phyloP scores from a whole-genome alignment of 2,329 filamentous ascomycete genomes.

The Xylariaceae sp. region DNA sequence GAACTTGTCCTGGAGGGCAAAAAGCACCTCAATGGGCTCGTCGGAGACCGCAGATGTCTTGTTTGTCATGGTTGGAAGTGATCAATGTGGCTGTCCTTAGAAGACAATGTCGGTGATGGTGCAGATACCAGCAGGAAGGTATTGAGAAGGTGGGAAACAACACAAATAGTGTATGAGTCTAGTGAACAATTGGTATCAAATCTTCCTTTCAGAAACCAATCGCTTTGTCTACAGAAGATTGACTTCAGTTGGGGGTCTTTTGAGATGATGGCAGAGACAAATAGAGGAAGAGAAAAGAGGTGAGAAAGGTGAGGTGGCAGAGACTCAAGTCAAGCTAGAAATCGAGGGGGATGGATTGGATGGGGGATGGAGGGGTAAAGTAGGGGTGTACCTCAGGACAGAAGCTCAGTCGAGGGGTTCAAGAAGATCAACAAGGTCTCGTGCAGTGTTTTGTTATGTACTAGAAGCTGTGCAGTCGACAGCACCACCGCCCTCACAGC shows the following conservation, averaged over 20 bases:
- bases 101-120: slow-evolving; percentile 14
- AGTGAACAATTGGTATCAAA: slow-evolving; percentile 16
- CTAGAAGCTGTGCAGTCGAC: slow-evolving; percentile 1
- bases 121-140: slow-evolving; percentile 7
- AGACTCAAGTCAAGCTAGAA: slow-evolving; percentile 29
- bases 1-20: slow-evolving; percentile 67
- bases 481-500: slow-evolving; percentile 10
- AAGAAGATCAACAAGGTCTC: too few relatives aligned
- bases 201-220: slow-evolving; percentile 23
- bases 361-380: slow-evolving; percentile 38
- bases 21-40: slow-evolving; percentile 65
- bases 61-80: slow-evolving; percentile 54
- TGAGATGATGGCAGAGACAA: slow-evolving; percentile 14
- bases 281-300: slow-evolving; percentile 27
- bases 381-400: background rate
- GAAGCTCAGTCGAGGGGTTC: slow-evolving; percentile 16
- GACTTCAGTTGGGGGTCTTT: slow-evolving; percentile 14
- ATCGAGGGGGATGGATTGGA: slow-evolving; percentile 31
- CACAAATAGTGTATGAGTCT: background rate
- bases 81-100: slow-evolving; percentile 13
- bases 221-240: slow-evolving; percentile 25
- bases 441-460: background rate
- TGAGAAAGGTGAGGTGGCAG: slow-evolving; percentile 28
- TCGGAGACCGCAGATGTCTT: slow-evolving; percentile 66
- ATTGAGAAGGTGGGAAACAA: background rate